phyloP scores from a whole-genome alignment of 208 protist species.

The Trypanosoma theileri region DNA sequence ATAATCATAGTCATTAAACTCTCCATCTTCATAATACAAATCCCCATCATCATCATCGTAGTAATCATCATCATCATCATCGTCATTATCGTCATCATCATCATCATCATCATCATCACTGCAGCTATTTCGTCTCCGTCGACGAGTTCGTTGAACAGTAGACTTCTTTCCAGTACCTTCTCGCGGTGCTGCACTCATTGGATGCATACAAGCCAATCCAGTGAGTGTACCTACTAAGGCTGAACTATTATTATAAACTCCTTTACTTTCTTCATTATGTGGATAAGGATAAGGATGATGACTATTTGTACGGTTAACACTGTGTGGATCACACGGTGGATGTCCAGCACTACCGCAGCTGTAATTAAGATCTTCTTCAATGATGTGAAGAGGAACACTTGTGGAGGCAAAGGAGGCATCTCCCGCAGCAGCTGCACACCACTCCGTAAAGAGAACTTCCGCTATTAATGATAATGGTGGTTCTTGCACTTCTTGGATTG shows the following conservation, averaged over 20 bases:
- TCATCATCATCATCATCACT: not conserved
- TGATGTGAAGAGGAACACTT: conserved; percentile 24
- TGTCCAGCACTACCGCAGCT: not conserved
- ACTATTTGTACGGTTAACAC: not conserved
- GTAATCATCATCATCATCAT: conserved; percentile 15
- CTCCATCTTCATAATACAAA: conserved; percentile 11
- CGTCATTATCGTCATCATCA: conserved; percentile 4
- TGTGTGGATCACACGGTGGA: not conserved
- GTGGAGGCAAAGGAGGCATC: conserved; percentile 38
- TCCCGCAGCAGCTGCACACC: conserved; percentile 21
- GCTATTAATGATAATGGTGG: conserved; percentile 18
- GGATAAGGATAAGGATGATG: too few relatives aligned
- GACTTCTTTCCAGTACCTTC: not conserved
- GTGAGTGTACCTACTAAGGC: conserved; percentile 26
- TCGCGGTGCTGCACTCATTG: conserved; percentile 21
- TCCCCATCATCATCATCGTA: conserved; percentile 7
- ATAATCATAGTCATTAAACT: not conserved
- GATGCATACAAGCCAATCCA: conserved; percentile 29
- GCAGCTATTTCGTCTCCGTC: conserved; percentile 10
- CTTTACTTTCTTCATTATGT: not conserved
- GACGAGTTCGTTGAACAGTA: not conserved
- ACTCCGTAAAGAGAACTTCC: conserved; percentile 32
- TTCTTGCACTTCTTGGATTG: not conserved
- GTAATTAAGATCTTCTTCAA: conserved; percentile 13
- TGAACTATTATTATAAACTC: not conserved